Evolutionary conservation across 192 early-diverging fungal genomes (phyloP), one percentile per base, ranked within the genome.

Genomic region (Linnemannia zychae): DNA sequence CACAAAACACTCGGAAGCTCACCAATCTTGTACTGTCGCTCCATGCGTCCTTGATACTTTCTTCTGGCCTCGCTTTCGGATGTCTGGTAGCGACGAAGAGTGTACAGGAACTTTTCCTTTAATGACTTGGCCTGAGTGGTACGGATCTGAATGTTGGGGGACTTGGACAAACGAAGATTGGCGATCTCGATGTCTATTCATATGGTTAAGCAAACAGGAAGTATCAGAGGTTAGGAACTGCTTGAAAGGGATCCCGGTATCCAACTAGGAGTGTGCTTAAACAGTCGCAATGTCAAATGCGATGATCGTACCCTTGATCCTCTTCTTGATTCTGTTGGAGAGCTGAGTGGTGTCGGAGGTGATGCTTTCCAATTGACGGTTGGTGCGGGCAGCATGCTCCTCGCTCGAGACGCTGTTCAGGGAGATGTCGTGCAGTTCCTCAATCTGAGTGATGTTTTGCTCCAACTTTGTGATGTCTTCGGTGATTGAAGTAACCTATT

Each of bases 21-120:
- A 96, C 95, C 96, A 89, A 97, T 95, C 69, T 93, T 90, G 86
- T 93, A 94, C 75, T 97, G 96, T 79, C 95, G 87, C 82, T 97
- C 94, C 91, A 97, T 89, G 66, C 96, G 86, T 66, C 94, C 91
- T 76, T 96, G 92, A 84, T 96, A 97, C 88, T 96, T 96, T 72
- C 93, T 91, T 70, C 96, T 93, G 77, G 95, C 96, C 57, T 93
- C 94, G 75, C 91, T 90, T 82, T 97, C 95, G 11, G 95, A 92
- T 13, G 90, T 87, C 81, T 96, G 95, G 78, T 95, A 97, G 44
- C 94, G 92, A 67, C 91, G 93, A 91, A 94, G 92, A 17, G 89
- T 86, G 46, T 92, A 91, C 76, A 93, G 80, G 47, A 94, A 94
- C 79, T 89, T 89, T 72, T 94, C 92, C 57, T 90, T 91, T 50